These are phyloP conservation scores for Rhodotorula toruloides DNA, from an alignment of 768 basidiomycete species.

Conservation along the genomic window DNA sequence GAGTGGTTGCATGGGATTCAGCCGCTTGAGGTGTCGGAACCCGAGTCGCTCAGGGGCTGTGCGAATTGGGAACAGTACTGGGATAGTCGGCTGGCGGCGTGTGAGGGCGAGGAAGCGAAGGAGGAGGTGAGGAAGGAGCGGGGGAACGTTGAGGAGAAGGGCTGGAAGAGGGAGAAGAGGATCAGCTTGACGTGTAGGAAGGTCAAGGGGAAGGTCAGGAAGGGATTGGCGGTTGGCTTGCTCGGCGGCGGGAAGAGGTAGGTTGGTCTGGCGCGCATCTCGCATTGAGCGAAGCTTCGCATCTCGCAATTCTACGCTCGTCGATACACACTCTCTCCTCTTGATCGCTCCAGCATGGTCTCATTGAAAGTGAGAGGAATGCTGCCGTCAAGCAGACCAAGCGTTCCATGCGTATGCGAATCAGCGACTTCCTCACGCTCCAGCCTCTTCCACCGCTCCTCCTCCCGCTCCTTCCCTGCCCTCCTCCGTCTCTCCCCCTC, in stretches of 20 bases:
- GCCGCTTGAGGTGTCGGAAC: slow-evolving; percentile 39
- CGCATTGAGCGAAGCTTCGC: no score
- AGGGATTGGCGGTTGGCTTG: neutral
- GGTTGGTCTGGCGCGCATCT: no score
- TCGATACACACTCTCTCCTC: no score
- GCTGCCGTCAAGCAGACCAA: no score
- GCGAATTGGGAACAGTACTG: slow-evolving; percentile 44
- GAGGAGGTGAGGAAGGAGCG: slow-evolving; percentile 49
- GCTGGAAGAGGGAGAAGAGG: slow-evolving; percentile 54
- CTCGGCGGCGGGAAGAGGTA: neutral
- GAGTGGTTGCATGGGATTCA: slow-evolving; percentile 52
- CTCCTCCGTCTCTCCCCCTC: no score
- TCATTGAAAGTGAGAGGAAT: no score
- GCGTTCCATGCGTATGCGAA: no score
- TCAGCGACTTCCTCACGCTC: no score
- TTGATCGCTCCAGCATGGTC: no score
- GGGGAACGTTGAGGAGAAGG: slow-evolving; percentile 51
- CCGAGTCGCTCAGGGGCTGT: slow-evolving; percentile 37
- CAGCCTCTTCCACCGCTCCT: no score
- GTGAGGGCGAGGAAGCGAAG: neutral
- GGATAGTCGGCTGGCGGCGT: slow-evolving; percentile 5
- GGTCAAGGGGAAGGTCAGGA: slow-evolving; percentile 58
- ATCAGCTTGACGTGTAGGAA: slow-evolving; percentile 83
- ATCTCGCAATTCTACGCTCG: no score
- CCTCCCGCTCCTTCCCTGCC: no score